A percentile compares a stretch with the other conserved stretches of the same genome.
Conservation (phyloP, 768 basidiomycete genomes). For the Cytidiella melzeri region DNA sequence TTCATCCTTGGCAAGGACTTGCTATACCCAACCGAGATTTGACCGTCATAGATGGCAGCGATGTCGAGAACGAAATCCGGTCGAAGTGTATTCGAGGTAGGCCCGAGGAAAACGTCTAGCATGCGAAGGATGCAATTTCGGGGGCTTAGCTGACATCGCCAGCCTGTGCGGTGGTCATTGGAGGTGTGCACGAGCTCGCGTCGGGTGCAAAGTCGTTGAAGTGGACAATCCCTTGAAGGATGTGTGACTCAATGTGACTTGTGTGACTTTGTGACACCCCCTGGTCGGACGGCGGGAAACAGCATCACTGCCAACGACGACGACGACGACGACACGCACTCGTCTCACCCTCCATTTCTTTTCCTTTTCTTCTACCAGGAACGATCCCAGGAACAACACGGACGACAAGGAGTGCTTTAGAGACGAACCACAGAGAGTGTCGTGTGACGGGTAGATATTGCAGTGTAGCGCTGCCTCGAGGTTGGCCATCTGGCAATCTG, state of each 20-base stretch:
- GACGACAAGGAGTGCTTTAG: background rate
- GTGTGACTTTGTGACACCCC: background rate
- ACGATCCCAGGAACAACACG: background rate
- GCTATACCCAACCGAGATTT: no score
- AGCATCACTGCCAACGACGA: background rate
- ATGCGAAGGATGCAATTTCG: background rate
- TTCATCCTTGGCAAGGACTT: no score
- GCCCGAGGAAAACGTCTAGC: background rate
- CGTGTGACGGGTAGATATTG: no score
- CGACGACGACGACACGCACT: background rate
- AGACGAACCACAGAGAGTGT: no score
- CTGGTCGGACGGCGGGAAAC: background rate
- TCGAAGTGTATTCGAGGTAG: background rate
- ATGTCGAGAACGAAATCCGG: background rate
- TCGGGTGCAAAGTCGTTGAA: no score
- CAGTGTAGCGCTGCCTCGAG: slow-evolving; percentile 8
- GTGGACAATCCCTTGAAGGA: no score
- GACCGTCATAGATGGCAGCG: no score
- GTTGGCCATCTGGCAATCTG: slow-evolving; percentile 1
- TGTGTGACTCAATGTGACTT: no score
- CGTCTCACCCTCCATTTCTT: background rate
- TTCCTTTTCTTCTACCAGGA: background rate
- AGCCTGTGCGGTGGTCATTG: background rate
- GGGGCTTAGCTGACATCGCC: background rate
- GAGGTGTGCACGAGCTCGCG: no score